Conservation (phyloP, 306 rosid genomes). For the Dryas drummondii region DNA sequence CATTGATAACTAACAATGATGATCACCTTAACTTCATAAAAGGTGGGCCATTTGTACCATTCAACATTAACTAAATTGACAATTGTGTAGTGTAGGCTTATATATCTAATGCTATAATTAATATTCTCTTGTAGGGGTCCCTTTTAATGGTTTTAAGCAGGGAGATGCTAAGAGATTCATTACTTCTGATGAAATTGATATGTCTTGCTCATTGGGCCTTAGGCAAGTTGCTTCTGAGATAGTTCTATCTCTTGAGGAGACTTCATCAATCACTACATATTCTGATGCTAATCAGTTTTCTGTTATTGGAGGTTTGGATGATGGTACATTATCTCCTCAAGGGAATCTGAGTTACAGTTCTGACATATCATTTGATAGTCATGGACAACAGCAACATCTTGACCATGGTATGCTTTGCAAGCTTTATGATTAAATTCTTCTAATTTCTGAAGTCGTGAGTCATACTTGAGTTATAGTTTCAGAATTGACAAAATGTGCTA, state of each 20-base stretch:
- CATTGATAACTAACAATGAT: background rate
- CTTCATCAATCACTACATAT: slow-evolving; percentile 25
- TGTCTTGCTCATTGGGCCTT: background rate
- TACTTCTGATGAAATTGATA: slow-evolving; percentile 4
- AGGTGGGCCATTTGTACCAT: slow-evolving; percentile 8
- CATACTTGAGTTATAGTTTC: background rate
- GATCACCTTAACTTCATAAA: slow-evolving; percentile 1
- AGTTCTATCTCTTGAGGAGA: slow-evolving; percentile 21
- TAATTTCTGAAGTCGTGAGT: slow-evolving; percentile 1
- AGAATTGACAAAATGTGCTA: background rate
- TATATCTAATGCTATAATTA: background rate
- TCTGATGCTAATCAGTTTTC: slow-evolving; percentile 23
- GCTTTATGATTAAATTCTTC: slow-evolving; percentile 3
- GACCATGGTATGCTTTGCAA: slow-evolving; percentile 23
- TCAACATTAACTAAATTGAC: background rate
- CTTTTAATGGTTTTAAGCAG: slow-evolving; percentile 10
- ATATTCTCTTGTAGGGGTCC: slow-evolving; percentile 6
- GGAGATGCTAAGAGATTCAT: slow-evolving; percentile 9
- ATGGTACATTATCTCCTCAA: background rate
- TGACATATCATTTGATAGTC: slow-evolving; percentile 11
- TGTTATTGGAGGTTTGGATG: slow-evolving; percentile 15
- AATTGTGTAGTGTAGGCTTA: background rate
- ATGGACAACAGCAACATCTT: slow-evolving; percentile 27
- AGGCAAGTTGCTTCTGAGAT: slow-evolving; percentile 7
- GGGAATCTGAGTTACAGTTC: slow-evolving; percentile 21